Percentiles rank a stretch among this genome's conserved stretches.
These are phyloP conservation scores for Neurospora cerealis DNA, from an alignment of 495 filamentous ascomycete species.

Conservation along the genomic window DNA sequence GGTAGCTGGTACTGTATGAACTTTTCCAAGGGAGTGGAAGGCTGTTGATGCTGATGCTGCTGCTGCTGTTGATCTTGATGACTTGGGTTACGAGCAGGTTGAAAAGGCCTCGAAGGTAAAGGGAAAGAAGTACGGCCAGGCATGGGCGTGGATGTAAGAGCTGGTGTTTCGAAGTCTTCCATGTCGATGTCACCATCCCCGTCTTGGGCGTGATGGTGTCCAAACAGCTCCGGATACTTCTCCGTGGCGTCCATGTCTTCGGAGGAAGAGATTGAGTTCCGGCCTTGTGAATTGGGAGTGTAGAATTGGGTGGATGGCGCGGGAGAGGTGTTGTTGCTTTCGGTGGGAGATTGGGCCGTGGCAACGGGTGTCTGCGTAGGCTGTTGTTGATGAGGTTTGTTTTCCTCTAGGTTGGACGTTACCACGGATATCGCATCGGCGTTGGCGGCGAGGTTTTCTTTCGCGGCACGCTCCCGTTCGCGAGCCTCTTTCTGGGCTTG, in stretches of 20 bases:
- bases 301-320: constrained; percentile 1
- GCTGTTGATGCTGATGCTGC: neutral
- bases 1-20: constrained; percentile 31
- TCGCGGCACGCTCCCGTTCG: constrained; percentile 20
- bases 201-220: neutral
- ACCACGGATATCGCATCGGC: constrained; percentile 11
- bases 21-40: neutral
- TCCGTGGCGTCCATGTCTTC: neutral
- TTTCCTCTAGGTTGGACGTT: constrained; percentile 2
- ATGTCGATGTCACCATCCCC: neutral
- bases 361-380: constrained; percentile 4
- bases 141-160: neutral
- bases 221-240: neutral
- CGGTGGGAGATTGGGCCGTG: neutral
- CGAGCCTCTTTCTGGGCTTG: constrained; percentile 58
- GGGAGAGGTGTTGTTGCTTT: neutral
- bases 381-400: neutral
- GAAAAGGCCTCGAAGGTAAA: neutral
- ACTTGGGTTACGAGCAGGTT: neutral
- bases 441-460: constrained; percentile 9
- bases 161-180: neutral
- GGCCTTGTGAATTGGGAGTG: neutral
- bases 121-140: neutral
- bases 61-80: neutral
- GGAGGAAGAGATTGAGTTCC: neutral